Conservation (phyloP, 805 yeast species). For the Alloascoidea hylecoeti region DNA sequence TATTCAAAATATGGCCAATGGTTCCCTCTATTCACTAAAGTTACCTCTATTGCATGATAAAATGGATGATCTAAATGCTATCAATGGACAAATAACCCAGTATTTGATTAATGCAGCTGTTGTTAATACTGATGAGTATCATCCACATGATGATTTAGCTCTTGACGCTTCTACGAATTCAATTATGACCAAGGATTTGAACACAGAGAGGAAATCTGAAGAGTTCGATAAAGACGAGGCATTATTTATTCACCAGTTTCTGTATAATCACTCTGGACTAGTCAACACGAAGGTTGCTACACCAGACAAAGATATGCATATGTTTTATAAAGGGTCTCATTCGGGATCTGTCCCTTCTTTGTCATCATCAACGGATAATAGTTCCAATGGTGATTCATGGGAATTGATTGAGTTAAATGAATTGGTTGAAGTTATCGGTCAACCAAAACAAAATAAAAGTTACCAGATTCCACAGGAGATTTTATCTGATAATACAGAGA, state of each 20-base stretch:
- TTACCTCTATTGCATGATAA: not conserved
- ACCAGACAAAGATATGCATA: too few species aligned
- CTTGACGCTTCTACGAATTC: not conserved
- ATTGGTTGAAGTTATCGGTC: not conserved
- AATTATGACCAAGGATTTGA: not conserved
- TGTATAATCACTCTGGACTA: slow-evolving; percentile 32
- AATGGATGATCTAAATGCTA: not conserved
- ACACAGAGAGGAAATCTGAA: not conserved
- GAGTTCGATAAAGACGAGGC: slow-evolving; percentile 8
- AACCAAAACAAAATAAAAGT: not conserved
- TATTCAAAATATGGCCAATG: slow-evolving; percentile 15
- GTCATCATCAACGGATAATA: not conserved
- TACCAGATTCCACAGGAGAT: not conserved
- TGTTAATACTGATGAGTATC: not conserved
- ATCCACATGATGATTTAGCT: too few species aligned
- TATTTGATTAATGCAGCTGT: not conserved
- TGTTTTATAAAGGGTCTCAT: not conserved
- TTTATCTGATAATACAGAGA: not conserved
- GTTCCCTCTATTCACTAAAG: slow-evolving; percentile 14
- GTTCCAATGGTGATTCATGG: not conserved
- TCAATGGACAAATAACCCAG: not conserved
- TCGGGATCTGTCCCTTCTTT: not conserved
- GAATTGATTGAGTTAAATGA: not conserved
- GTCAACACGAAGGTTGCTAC: slow-evolving; percentile 13
- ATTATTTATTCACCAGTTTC: slow-evolving; percentile 30